These are phyloP conservation scores for Neurospora sp. DNA, from an alignment of 495 filamentous ascomycete genomes.

Conservation along the genomic window DNA sequence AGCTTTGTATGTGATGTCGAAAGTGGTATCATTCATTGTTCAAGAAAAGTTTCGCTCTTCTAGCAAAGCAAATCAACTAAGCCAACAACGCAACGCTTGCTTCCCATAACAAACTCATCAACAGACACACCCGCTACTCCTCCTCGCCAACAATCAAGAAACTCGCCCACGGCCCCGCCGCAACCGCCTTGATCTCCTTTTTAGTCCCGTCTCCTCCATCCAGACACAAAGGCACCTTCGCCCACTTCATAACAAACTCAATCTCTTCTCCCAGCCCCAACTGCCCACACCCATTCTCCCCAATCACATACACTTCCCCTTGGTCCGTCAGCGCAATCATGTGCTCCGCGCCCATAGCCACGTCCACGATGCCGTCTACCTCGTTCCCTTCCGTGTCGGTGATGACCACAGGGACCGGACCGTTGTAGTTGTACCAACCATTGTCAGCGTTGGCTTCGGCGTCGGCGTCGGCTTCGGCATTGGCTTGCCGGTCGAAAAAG, in stretches of 20 bases:
- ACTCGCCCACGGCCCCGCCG: conserved; percentile 25
- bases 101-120: background rate
- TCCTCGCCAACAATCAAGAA: conserved; percentile 16
- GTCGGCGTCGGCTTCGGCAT: background rate
- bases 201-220: conserved; percentile 6
- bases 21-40: background rate
- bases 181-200: conserved; percentile 1
- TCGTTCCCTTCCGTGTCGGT: conserved; percentile 10
- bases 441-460: background rate
- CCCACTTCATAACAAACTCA: conserved; percentile 19
- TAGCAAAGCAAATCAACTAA: no score
- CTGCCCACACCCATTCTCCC: conserved; percentile 49
- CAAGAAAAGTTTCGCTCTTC: background rate
- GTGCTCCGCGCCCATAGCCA: conserved; percentile 49
- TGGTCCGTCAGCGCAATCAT: conserved; percentile 43
- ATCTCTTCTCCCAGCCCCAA: conserved; percentile 33
- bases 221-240: conserved; percentile 20
- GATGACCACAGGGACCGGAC: conserved; percentile 27
- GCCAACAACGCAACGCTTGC: background rate
- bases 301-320: conserved; percentile 45
- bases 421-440: conserved; percentile 9
- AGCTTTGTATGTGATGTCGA: background rate
- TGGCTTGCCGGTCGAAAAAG: background rate
- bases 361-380: conserved; percentile 37
- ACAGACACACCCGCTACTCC: conserved; percentile 14